Conservation (phyloP, 2,329 filamentous ascomycete species). For the Coniochaeta sp. region DNA sequence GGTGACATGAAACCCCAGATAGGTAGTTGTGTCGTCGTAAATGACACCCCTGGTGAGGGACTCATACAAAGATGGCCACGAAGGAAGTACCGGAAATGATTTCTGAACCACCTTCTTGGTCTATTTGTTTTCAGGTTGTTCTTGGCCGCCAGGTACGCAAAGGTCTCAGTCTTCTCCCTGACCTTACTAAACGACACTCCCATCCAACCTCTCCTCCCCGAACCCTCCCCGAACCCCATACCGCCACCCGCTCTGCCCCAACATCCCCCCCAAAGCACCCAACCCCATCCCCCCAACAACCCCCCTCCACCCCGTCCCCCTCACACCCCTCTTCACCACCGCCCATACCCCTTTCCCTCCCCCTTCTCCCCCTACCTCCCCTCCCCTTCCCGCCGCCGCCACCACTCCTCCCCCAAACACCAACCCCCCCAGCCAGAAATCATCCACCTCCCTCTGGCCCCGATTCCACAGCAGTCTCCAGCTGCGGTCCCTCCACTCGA, state of each 20-base stretch:
- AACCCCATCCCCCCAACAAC: constrained; percentile 36
- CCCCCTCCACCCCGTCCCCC: constrained; percentile 23
- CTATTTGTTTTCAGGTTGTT: too few species aligned
- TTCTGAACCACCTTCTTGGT: too few species aligned
- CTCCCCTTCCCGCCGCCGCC: constrained; percentile 17
- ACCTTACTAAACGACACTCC: constrained; percentile 1
- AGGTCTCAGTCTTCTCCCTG: too few species aligned
- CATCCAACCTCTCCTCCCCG: constrained; percentile 16
- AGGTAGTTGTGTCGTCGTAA: too few species aligned
- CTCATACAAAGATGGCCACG: too few species aligned
- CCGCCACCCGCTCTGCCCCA: constrained; percentile 41
- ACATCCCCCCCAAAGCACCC: constrained; percentile 41
- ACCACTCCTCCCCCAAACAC: constrained; percentile 17
- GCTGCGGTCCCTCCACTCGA: constrained; percentile 26
- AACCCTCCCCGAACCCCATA: constrained; percentile 39
- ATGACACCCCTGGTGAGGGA: too few species aligned
- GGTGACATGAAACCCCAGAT: too few species aligned
- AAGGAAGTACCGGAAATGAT: too few species aligned
- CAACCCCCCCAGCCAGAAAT: constrained; percentile 41
- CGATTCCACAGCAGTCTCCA: constrained; percentile 54
- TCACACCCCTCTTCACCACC: constrained; percentile 14
- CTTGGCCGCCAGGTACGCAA: too few species aligned
- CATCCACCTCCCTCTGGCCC: constrained; percentile 50
- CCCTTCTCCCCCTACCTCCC: constrained; percentile 21
- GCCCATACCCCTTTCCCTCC: constrained; percentile 16